phyloP scores from a whole-genome alignment of 2,329 filamentous ascomycete species.

The Stagonosporopsis rhizophila region DNA sequence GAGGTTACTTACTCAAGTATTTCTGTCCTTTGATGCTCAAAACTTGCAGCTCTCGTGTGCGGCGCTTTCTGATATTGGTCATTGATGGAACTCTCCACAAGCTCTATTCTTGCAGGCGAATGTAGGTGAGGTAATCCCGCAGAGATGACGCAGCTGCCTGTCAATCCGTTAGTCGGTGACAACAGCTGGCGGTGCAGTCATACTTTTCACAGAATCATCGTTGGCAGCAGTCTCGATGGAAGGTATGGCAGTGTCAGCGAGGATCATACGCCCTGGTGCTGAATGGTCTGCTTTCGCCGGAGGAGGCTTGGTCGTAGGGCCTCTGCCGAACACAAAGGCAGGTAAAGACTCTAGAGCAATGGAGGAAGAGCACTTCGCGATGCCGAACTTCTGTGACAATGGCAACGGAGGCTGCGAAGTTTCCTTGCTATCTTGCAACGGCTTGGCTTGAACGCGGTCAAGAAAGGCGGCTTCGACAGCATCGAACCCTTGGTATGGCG shows the following conservation, averaged over 20 bases:
- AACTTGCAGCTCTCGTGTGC: not conserved
- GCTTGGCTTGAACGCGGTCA: not conserved
- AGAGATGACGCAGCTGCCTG: not conserved
- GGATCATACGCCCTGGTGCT: not conserved
- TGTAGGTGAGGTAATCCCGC: not conserved
- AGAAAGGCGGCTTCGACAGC: not conserved
- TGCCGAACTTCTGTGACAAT: not conserved
- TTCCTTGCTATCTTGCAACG: not conserved
- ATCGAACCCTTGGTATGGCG: not conserved
- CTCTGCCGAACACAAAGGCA: not conserved
- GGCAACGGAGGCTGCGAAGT: not conserved
- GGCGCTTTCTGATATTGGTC: not conserved
- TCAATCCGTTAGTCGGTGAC: not conserved
- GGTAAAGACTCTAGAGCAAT: not conserved
- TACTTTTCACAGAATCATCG: not conserved
- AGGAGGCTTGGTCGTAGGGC: not conserved
- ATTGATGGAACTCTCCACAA: not conserved
- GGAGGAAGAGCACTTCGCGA: not conserved
- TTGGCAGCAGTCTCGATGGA: not conserved
- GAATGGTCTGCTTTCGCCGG: not conserved
- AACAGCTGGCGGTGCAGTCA: too few relatives aligned
- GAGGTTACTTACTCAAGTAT: not conserved
- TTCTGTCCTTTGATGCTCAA: not conserved
- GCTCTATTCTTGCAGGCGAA: not conserved
- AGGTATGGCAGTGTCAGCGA: not conserved